Conservation (phyloP, 495 filamentous ascomycete genomes). For the Chaetomium cochliodes region DNA sequence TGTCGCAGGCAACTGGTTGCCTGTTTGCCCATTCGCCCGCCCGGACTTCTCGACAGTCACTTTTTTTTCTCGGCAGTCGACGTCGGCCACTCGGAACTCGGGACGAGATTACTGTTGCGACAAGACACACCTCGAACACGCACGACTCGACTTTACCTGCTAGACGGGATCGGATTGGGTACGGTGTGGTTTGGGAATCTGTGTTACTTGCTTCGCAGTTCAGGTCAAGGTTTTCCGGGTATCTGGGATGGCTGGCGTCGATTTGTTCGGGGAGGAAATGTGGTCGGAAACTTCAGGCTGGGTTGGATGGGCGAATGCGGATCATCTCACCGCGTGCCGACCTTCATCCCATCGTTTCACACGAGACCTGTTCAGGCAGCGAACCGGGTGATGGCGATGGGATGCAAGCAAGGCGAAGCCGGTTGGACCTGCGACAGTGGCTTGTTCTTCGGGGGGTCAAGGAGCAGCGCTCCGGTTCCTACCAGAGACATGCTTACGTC, state of each 20-base stretch:
- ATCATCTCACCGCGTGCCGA: slow-evolving; percentile 25
- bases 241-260: background rate
- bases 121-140: slow-evolving; percentile 13
- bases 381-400: background rate
- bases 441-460: background rate
- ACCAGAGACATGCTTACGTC: background rate
- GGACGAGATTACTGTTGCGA: slow-evolving; percentile 31
- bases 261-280: background rate
- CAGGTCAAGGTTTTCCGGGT: slow-evolving; percentile 39
- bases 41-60: background rate
- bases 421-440: slow-evolving; percentile 4
- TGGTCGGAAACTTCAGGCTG: background rate
- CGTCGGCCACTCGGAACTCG: background rate
- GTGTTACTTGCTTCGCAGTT: slow-evolving; percentile 30
- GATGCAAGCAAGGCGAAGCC: slow-evolving; percentile 8
- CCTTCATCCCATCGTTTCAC: background rate
- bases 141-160: slow-evolving; percentile 22
- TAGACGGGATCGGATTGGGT: slow-evolving; percentile 22
- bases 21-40: slow-evolving; percentile 6
- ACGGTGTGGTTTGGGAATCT: slow-evolving; percentile 10
- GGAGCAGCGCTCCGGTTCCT: slow-evolving; percentile 13
- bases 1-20: slow-evolving; percentile 22
- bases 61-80: background rate
- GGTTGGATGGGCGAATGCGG: slow-evolving; percentile 10
- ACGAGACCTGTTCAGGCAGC: background rate